These are phyloP conservation scores for Pilobolus umbonatus DNA, from an alignment of 192 early-diverging fungal species.

Conservation along the genomic window DNA sequence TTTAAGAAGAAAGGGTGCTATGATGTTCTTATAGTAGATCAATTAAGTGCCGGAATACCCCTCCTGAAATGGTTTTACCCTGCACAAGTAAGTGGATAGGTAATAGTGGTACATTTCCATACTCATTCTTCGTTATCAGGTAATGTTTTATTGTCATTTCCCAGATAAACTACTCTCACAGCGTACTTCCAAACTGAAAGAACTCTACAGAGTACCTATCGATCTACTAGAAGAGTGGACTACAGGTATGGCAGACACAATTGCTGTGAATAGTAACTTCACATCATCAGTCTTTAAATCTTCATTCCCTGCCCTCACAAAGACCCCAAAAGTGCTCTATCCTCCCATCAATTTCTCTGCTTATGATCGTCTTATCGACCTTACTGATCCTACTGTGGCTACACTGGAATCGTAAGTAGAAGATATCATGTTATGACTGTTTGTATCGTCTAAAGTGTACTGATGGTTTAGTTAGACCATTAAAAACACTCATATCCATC, in stretches of 20 bases:
- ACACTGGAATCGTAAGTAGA: slow-evolving; percentile 38
- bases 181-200: slow-evolving; percentile 56
- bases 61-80: slow-evolving; percentile 59
- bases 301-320: slow-evolving; percentile 64
- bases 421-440: slow-evolving; percentile 5
- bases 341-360: slow-evolving; percentile 76
- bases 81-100: slow-evolving; percentile 56
- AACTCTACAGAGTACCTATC: slow-evolving; percentile 74
- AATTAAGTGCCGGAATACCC: slow-evolving; percentile 82
- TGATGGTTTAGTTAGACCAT: too few species aligned
- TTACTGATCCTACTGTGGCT: slow-evolving; percentile 48
- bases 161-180: slow-evolving; percentile 82
- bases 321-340: slow-evolving; percentile 68
- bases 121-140: slow-evolving; percentile 29
- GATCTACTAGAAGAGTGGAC: slow-evolving; percentile 83
- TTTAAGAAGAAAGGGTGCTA: slow-evolving; percentile 40
- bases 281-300: slow-evolving; percentile 68
- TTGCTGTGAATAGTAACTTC: slow-evolving; percentile 92
- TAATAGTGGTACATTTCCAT: not conserved
- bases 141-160: slow-evolving; percentile 96
- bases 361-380: slow-evolving; percentile 62
- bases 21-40: slow-evolving; percentile 85
- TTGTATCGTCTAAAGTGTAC: slow-evolving; percentile 1
- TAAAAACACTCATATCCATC: slow-evolving; percentile 67
- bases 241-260: slow-evolving; percentile 83